These are phyloP conservation scores for Backusella westeae DNA, from an alignment of 192 early-diverging fungal species.

Conservation along the genomic window DNA sequence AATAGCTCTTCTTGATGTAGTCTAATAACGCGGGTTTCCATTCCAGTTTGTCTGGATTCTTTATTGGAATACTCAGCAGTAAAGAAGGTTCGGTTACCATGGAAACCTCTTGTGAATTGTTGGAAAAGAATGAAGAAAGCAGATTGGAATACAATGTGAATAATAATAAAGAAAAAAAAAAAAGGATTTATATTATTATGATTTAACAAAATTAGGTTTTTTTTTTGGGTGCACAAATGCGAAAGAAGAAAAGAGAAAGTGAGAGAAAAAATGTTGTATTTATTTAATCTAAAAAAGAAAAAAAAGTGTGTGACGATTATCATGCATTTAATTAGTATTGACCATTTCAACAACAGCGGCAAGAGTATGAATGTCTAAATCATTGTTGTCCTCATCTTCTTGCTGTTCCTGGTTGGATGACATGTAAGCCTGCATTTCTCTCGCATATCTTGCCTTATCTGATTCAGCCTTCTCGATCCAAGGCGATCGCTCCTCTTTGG, in stretches of 20 bases:
- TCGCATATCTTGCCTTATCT: slow-evolving; percentile 69
- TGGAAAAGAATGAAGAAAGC: neutral
- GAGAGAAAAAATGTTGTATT: neutral
- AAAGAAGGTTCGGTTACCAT: neutral
- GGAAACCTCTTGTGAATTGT: neutral
- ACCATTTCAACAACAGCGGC: slow-evolving; percentile 12
- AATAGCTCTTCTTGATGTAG: slow-evolving; percentile 23
- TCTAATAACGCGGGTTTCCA: slow-evolving; percentile 11
- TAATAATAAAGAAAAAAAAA: neutral
- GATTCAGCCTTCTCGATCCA: slow-evolving; percentile 52
- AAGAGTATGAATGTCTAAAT: neutral
- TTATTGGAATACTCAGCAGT: neutral
- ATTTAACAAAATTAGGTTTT: neutral
- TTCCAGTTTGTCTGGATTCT: slow-evolving; percentile 5
- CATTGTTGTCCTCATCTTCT: neutral
- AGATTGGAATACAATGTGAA: neutral
- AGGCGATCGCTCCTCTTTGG: slow-evolving; percentile 44
- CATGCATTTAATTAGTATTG: neutral
- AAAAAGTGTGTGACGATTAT: slow-evolving; percentile 4
- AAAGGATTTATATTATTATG: neutral
- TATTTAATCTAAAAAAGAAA: neutral
- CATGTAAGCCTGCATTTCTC: slow-evolving; percentile 55
- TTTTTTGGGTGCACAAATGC: neutral
- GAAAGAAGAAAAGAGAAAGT: neutral
- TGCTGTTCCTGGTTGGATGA: neutral